Conservation (phyloP, 257 asterid genomes). For the Haberlea rhodopensis region DNA sequence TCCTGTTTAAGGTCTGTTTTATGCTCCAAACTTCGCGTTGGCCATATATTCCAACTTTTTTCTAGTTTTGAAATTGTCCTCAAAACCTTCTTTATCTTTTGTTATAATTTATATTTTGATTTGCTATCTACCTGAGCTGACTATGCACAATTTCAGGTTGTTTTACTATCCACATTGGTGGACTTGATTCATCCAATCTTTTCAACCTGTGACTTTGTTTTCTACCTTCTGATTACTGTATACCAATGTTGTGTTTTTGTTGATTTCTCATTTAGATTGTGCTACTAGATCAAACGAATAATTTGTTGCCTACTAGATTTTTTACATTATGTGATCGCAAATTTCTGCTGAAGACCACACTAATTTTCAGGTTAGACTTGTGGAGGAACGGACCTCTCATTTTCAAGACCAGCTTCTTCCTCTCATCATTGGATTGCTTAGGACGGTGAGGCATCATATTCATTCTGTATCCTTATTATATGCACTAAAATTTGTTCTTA, state of each 20-base stretch:
- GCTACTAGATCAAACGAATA: neutral
- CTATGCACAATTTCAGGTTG: neutral
- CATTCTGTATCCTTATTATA: conserved; percentile 21
- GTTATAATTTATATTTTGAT: conserved; percentile 11
- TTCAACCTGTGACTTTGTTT: conserved; percentile 10
- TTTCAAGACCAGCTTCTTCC: conserved; percentile 91
- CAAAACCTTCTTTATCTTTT: neutral
- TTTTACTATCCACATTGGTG: conserved; percentile 9
- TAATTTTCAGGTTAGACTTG: conserved; percentile 61
- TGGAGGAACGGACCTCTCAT: conserved; percentile 72
- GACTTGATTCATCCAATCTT: conserved; percentile 6
- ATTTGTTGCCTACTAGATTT: conserved; percentile 7
- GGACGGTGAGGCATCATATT: conserved; percentile 66
- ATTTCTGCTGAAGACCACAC: conserved; percentile 27
- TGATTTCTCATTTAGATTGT: conserved; percentile 12
- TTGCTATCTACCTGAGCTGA: neutral
- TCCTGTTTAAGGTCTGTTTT: neutral
- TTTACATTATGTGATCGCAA: conserved; percentile 15
- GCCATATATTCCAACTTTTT: neutral
- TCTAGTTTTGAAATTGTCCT: neutral
- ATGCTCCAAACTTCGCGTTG: neutral
- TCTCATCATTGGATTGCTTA: conserved; percentile 85
- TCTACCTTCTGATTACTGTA: conserved; percentile 10
- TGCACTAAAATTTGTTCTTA: conserved; percentile 20
- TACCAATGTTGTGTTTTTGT: conserved; percentile 7